Base-by-base conservation (phyloP, 2,329 filamentous ascomycete species). In the Hymenoscyphus scutula region DNA sequence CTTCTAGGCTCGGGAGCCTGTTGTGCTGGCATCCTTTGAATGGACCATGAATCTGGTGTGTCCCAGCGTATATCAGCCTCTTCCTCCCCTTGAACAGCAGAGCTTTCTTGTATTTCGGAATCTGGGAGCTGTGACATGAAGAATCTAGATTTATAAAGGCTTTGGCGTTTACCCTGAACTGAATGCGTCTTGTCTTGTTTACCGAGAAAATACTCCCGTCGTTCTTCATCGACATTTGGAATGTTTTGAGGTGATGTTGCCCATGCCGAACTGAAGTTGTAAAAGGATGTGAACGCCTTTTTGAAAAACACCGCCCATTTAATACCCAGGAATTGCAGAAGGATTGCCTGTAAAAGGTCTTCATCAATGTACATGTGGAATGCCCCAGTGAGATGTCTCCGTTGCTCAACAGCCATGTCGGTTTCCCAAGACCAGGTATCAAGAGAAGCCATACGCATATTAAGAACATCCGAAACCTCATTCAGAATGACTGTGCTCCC, bases 301-400 rank as follows among this genome's bases (percentile, higher is more conserved):
- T 80, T 81, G 65, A 85, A 76, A 37, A 76, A 73, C 3, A 82
- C 76, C 1, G 80, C 77, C 79, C 81, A 84, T 57, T 77, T 78
- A 3, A 81, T 72, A 5, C 82, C 83, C 38, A 86, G 76, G 64
- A 79, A 83, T 53, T 85, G 81, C 2, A 85, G 71, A 27, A 86
- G 76, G 7, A 86, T 77, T 1, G 81, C 79, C 66, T 85, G 81
- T 7, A 85, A 77, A 23, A 84, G 74, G 64, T 87, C 84, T 68
- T 84, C 82, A 54, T 86, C 82, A 76, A 85, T 84, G 69, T 81
- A 84, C n/a, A 86, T 80, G 3, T 84, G 78, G 69, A 86, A 86
- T 62, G 82, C 82, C 1, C 82, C 82, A 64, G 83, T 85, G n/a
- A 85, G 70, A 59, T 84, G 81, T 25, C 81, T 77, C 38, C 82